Evolutionary conservation across 1,284 basidiomycete genomes (phyloP).

Genomic region (Microbotryum intermedium): DNA sequence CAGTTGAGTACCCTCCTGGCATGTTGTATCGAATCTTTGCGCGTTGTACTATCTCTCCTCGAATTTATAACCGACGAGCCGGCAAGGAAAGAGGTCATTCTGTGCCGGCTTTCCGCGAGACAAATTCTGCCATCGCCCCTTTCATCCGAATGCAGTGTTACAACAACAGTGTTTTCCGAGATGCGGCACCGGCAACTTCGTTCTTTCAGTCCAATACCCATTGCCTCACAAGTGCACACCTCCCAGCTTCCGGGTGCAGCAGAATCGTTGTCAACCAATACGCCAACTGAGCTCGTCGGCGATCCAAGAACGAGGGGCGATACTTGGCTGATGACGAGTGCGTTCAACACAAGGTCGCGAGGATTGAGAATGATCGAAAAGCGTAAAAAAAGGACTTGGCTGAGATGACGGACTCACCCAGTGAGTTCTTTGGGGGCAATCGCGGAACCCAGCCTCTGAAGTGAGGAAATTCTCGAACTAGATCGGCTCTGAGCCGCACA

Average conservation of each 20-base stretch:
- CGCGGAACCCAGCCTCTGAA: slow-evolving; percentile 50
- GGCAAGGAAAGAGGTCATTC: no score
- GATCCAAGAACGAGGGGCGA: slow-evolving; percentile 58
- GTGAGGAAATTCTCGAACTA: slow-evolving; percentile 50
- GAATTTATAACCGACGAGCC: no score
- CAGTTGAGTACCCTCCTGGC: no score
- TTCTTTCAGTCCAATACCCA: slow-evolving; percentile 55
- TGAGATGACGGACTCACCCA: slow-evolving; percentile 44
- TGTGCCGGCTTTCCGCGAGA: no score
- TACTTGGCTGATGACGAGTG: slow-evolving; percentile 41
- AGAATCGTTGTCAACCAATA: slow-evolving; percentile 59
- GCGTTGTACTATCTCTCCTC: no score
- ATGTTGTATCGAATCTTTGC: no score
- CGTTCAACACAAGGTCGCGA: not conserved
- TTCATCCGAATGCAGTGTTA: no score
- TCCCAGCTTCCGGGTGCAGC: slow-evolving; percentile 63
- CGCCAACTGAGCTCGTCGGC: slow-evolving; percentile 55
- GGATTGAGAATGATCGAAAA: not conserved
- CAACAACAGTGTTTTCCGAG: no score
- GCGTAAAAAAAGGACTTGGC: not conserved
- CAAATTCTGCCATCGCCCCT: no score
- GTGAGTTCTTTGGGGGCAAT: slow-evolving; percentile 60
- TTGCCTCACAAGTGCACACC: slow-evolving; percentile 50
- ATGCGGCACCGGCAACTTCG: no score
- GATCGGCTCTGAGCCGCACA: slow-evolving; percentile 48